phyloP scores from a whole-genome alignment of 1,139 yeast species.

The Yamadazyma dendronema region DNA sequence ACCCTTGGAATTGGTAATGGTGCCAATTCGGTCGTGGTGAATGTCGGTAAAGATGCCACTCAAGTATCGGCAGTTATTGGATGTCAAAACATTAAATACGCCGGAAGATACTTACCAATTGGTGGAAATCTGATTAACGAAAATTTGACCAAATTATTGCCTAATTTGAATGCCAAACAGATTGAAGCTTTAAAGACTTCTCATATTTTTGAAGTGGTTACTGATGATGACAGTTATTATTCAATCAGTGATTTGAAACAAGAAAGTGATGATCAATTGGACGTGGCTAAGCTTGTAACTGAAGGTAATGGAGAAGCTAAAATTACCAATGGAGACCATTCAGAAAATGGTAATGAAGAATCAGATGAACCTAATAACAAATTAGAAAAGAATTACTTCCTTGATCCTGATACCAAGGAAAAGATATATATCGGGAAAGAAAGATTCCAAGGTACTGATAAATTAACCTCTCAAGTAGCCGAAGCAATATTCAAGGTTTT shows the following conservation, averaged over 20 bases:
- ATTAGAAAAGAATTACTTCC: slow-evolving; percentile 64
- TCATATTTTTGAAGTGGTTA: slow-evolving; percentile 71
- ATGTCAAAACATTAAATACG: slow-evolving; percentile 57
- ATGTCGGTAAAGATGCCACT: slow-evolving; percentile 72
- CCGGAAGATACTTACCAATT: slow-evolving; percentile 43
- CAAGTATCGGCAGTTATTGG: slow-evolving; percentile 80
- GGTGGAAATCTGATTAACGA: slow-evolving; percentile 71
- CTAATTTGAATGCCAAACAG: slow-evolving; percentile 56
- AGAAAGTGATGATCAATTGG: slow-evolving; percentile 63
- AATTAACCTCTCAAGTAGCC: slow-evolving; percentile 54
- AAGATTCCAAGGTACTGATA: slow-evolving; percentile 75
- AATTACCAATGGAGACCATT: slow-evolving; percentile 13
- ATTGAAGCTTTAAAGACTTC: slow-evolving; percentile 76
- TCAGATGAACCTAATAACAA: slow-evolving; percentile 54
- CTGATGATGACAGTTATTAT: slow-evolving; percentile 58
- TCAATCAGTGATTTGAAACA: slow-evolving; percentile 49
- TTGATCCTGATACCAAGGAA: slow-evolving; percentile 54
- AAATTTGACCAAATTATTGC: slow-evolving; percentile 50
- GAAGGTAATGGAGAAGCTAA: slow-evolving; percentile 31
- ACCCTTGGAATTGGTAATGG: slow-evolving; percentile 68
- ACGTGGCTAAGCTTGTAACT: slow-evolving; percentile 87
- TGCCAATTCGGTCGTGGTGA: slow-evolving; percentile 68
- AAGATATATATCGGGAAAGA: slow-evolving; percentile 73
- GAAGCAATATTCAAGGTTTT: slow-evolving; percentile 54
- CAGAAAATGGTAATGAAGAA: slow-evolving; percentile 25